Evolutionary conservation across 768 basidiomycete genomes (phyloP).

Genomic region (Sporobolomyces roseus): DNA sequence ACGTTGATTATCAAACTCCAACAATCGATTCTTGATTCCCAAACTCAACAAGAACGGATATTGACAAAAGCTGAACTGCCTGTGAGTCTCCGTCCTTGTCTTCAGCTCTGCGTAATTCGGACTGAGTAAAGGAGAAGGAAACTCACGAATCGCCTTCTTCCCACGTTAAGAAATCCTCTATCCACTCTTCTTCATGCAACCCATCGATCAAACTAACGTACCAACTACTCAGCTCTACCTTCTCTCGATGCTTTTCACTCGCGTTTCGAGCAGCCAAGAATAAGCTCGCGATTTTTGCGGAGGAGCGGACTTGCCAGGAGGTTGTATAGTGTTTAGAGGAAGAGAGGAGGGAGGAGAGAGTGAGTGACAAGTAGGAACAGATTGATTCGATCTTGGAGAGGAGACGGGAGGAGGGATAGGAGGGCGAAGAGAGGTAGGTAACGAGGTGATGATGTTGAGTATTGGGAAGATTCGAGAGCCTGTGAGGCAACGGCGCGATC

Average conservation of each 20-base stretch:
- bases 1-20: slow-evolving; percentile 31
- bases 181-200: slow-evolving; percentile 18
- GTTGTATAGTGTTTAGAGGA: background rate
- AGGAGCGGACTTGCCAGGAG: slow-evolving; percentile 19
- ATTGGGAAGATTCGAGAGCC: slow-evolving; percentile 11
- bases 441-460: slow-evolving; percentile 21
- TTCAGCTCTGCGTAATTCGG: no score
- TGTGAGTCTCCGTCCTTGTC: background rate
- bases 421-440: slow-evolving; percentile 3
- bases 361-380: slow-evolving; percentile 25
- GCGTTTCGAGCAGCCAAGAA: slow-evolving; percentile 18
- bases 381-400: slow-evolving; percentile 7
- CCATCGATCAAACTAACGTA: slow-evolving; percentile 35
- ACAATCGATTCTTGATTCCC: slow-evolving; percentile 34
- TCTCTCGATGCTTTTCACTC: background rate
- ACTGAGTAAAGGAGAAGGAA: background rate
- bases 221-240: slow-evolving; percentile 19
- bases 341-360: background rate
- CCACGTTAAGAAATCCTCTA: slow-evolving; percentile 22
- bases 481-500: background rate
- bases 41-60: slow-evolving; percentile 41
- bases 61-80: slow-evolving; percentile 32
- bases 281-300: slow-evolving; percentile 17
- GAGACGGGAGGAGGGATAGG: slow-evolving; percentile 7
- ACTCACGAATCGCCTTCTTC: slow-evolving; percentile 18